A percentile compares a stretch with the other conserved stretches of the same genome.
Evolutionary conservation across 164 flowering plant genomes (phyloP).

Genomic region (Piper longum): DNA sequence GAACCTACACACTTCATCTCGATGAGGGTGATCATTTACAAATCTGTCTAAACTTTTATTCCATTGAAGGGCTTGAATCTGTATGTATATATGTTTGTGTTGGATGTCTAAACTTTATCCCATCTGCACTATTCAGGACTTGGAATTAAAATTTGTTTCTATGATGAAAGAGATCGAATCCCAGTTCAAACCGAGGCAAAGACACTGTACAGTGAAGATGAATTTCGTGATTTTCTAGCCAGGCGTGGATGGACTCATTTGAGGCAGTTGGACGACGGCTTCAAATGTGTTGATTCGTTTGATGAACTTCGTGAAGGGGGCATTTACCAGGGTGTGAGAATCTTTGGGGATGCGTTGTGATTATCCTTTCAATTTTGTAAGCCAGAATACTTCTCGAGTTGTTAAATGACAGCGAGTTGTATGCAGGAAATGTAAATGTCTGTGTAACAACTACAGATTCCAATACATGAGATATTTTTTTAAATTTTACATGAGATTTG

Average conservation of each 20-base stretch:
- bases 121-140: slow-evolving; percentile 19
- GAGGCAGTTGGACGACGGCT: slow-evolving; percentile 35
- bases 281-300: slow-evolving; percentile 27
- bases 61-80: too few species aligned
- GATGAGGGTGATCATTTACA: slow-evolving; percentile 32
- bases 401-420: too few species aligned
- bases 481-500: too few species aligned
- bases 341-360: slow-evolving; percentile 7
- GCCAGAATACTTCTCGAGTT: too few species aligned
- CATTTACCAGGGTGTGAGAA: slow-evolving; percentile 31
- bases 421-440: too few species aligned
- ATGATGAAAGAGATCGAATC: slow-evolving; percentile 35
- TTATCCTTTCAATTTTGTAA: too few species aligned
- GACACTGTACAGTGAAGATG: slow-evolving; percentile 48
- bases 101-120: too few species aligned
- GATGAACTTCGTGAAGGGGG: slow-evolving; percentile 41
- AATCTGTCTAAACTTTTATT: too few species aligned
- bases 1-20: slow-evolving; percentile 39
- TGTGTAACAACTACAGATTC: too few species aligned
- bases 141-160: slow-evolving; percentile 41
- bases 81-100: neutral
- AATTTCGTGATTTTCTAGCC: slow-evolving; percentile 40
- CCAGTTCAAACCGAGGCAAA: slow-evolving; percentile 45
- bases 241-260: slow-evolving; percentile 43
- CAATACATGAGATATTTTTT: too few species aligned